Evolutionary conservation across 805 yeast genomes (phyloP).

Genomic region (Isabelozyma pseudorhagii): DNA sequence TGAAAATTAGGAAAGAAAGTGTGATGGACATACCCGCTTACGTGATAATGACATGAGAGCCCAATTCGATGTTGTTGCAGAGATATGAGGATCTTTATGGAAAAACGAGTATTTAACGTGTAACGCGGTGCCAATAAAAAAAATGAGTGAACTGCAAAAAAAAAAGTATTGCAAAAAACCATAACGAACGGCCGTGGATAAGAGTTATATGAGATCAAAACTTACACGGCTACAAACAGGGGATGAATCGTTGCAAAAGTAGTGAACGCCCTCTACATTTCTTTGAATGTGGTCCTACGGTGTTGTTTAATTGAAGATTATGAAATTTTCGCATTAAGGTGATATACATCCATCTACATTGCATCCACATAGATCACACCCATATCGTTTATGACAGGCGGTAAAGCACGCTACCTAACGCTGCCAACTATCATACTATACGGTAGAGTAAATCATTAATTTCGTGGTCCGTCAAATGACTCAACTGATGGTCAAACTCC

Average conservation of each 20-base stretch:
- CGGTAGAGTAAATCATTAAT: conserved; percentile 24
- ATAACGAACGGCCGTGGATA: too few relatives aligned
- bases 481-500: conserved; percentile 15
- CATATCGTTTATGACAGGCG: background rate
- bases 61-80: background rate
- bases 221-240: too few relatives aligned
- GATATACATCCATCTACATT: too few relatives aligned
- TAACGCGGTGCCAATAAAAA: background rate
- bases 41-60: conserved; percentile 22
- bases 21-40: conserved; percentile 21
- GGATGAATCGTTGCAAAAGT: too few relatives aligned
- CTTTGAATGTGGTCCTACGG: too few relatives aligned
- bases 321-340: too few relatives aligned
- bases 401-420: background rate
- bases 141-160: background rate
- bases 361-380: too few relatives aligned
- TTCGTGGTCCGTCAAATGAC: conserved; percentile 14
- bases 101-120: background rate
- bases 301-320: too few relatives aligned
- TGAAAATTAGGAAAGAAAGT: background rate
- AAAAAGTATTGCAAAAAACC: background rate
- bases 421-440: conserved; percentile 10
- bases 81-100: background rate
- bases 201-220: background rate
- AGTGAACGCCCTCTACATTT: too few relatives aligned